Conservation (phyloP, 2,329 filamentous ascomycete genomes). For the Claviceps africana region DNA sequence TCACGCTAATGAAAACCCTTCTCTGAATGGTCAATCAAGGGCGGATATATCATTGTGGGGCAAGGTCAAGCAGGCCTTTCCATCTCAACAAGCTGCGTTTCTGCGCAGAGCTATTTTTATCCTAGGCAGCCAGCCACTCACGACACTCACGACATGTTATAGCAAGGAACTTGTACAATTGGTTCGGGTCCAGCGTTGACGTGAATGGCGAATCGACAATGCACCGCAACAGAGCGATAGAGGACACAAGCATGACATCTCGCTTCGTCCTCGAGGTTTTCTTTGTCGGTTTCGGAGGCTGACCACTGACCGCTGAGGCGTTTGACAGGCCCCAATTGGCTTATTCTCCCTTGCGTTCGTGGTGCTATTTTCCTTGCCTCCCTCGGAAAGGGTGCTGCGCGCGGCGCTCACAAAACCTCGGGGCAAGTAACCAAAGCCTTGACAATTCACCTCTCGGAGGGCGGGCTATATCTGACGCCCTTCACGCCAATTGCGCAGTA, state of each 20-base stretch:
- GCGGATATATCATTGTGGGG: not conserved
- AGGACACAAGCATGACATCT: not conserved
- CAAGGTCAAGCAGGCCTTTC: not conserved
- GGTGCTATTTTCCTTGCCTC: not conserved
- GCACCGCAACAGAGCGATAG: not conserved
- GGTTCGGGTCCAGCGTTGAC: not conserved
- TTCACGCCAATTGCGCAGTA: not conserved
- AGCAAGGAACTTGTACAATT: not conserved
- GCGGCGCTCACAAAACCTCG: not conserved
- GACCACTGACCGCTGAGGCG: conserved; percentile 1
- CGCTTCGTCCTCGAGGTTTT: not conserved
- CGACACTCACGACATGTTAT: not conserved
- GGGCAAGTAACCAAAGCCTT: not conserved
- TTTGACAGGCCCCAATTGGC: not conserved
- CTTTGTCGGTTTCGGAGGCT: not conserved
- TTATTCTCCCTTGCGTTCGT: conserved; percentile 4
- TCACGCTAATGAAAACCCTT: not conserved
- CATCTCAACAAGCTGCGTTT: not conserved
- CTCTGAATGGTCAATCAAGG: not conserved
- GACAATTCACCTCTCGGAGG: not conserved
- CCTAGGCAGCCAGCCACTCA: not conserved
- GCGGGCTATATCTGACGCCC: not conserved
- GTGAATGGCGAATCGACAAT: not conserved
- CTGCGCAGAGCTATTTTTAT: not conserved
- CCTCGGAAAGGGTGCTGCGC: not conserved